Percentiles rank a stretch among this genome's conserved stretches.
Evolutionary conservation across 345 rosid genomes (phyloP).

Genomic region (Capsella bursapastoris): DNA sequence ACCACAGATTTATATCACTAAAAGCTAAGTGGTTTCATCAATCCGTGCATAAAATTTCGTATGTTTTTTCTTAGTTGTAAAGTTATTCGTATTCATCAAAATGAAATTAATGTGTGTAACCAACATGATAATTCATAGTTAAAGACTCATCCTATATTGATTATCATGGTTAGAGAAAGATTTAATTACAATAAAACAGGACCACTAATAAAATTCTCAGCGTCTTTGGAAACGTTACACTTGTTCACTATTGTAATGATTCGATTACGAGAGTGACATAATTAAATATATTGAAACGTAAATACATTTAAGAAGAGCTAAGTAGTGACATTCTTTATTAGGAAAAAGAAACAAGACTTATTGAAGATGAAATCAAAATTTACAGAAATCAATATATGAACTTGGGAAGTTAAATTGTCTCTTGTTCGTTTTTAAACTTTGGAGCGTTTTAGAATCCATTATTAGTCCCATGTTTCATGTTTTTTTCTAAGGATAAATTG

Average conservation of each 20-base stretch:
- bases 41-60: background rate
- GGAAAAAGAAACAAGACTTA: slow-evolving; percentile 14
- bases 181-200: background rate
- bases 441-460: slow-evolving; percentile 33
- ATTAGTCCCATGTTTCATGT: slow-evolving; percentile 22
- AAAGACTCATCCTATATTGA: background rate
- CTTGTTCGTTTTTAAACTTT: slow-evolving; percentile 15
- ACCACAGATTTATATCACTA: slow-evolving; percentile 20
- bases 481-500: slow-evolving; percentile 22
- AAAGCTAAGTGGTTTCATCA: background rate
- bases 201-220: no score
- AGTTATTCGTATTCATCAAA: background rate
- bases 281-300: background rate
- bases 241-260: background rate
- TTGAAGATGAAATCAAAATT: slow-evolving; percentile 36
- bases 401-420: slow-evolving; percentile 35
- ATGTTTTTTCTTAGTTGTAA: background rate
- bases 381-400: slow-evolving; percentile 38
- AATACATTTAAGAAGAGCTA: background rate
- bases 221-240: background rate
- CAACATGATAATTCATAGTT: background rate
- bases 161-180: background rate
- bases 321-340: slow-evolving; percentile 31
- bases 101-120: background rate
- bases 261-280: no score